These are phyloP conservation scores for Otatea glauca DNA, from an alignment of 176 grass and related monocot species.

Conservation along the genomic window DNA sequence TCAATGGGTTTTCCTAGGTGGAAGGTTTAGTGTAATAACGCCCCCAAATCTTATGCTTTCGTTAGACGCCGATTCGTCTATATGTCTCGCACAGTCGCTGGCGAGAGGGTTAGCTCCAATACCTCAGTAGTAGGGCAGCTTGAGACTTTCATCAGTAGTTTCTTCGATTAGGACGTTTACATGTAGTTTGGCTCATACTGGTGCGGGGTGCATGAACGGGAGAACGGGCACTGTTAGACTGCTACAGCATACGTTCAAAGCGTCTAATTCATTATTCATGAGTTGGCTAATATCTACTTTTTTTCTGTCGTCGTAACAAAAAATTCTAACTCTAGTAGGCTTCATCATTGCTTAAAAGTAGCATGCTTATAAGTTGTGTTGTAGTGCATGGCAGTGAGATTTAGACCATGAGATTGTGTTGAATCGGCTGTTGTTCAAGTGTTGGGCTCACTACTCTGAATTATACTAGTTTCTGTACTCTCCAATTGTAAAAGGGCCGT, in stretches of 20 bases:
- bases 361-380: background rate
- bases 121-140: background rate
- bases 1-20: constrained; percentile 7
- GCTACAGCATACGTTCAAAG: background rate
- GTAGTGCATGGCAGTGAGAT: background rate
- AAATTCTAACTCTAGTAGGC: background rate
- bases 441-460: background rate
- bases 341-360: background rate
- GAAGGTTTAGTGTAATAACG: background rate
- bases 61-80: background rate
- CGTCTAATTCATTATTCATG: constrained; percentile 17
- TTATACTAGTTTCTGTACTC: background rate
- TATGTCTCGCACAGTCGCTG: background rate
- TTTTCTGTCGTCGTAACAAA: background rate
- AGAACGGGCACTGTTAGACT: background rate
- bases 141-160: constrained; percentile 3
- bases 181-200: background rate
- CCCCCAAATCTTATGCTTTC: background rate
- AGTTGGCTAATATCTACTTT: constrained; percentile 1
- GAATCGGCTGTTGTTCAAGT: background rate
- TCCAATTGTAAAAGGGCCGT: background rate
- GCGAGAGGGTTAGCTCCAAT: background rate
- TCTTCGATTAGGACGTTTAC: background rate
- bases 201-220: background rate
- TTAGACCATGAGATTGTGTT: background rate